Conservation (phyloP, 768 basidiomycete genomes). For the Heimioporus sp. region DNA sequence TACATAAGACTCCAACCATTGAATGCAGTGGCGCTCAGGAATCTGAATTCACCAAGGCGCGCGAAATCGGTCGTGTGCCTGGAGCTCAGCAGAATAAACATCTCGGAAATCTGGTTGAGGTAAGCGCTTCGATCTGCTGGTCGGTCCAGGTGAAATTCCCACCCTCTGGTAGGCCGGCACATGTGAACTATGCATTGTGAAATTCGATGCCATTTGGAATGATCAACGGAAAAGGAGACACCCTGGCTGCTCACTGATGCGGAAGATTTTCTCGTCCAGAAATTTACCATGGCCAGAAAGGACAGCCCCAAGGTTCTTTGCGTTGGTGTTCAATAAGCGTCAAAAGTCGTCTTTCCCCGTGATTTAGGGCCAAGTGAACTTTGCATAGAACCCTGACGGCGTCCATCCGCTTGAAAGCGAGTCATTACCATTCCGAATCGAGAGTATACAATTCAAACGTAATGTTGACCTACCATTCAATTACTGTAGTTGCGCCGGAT, state of each 20-base stretch:
- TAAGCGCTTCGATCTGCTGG: no score
- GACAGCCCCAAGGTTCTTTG: slow-evolving; percentile 65
- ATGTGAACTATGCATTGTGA: not conserved
- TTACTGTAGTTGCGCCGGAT: slow-evolving; percentile 38
- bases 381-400: slow-evolving; percentile 61
- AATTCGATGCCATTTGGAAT: not conserved
- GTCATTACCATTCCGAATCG: not conserved
- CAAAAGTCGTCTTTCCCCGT: slow-evolving; percentile 56
- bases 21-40: no score
- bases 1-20: no score
- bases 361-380: slow-evolving; percentile 39
- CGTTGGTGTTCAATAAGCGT: slow-evolving; percentile 52
- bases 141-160: no score
- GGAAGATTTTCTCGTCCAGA: slow-evolving; percentile 42
- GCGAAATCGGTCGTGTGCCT: no score
- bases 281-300: slow-evolving; percentile 67
- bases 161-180: no score
- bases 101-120: no score
- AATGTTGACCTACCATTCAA: slow-evolving; percentile 36
- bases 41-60: no score
- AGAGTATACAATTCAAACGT: not conserved
- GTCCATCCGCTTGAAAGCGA: slow-evolving; percentile 43
- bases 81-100: no score
- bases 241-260: slow-evolving; percentile 76
- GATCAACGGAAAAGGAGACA: slow-evolving; percentile 23